phyloP scores from a whole-genome alignment of 495 filamentous ascomycete genomes.

The Extremus antarcticus region DNA sequence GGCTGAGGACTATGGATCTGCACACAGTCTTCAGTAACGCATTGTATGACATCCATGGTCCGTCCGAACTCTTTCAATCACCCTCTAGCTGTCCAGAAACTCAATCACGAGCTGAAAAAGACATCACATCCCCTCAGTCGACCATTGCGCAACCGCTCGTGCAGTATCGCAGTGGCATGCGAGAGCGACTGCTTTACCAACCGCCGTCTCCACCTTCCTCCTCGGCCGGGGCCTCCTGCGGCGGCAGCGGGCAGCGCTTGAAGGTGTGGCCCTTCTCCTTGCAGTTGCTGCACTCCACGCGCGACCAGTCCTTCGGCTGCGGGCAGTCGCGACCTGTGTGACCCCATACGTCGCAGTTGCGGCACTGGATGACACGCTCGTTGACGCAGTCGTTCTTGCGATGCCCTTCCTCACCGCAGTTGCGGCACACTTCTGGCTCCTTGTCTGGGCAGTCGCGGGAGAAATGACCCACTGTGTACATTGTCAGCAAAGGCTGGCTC shows the following conservation, averaged over 20 bases:
- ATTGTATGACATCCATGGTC: too few relatives aligned
- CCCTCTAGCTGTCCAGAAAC: too few relatives aligned
- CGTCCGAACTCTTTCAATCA: too few relatives aligned
- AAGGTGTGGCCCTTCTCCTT: constrained; percentile 61
- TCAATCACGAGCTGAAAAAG: too few relatives aligned
- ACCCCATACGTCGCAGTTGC: constrained; percentile 62
- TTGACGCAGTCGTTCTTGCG: constrained; percentile 39
- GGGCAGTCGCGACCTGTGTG: constrained; percentile 66
- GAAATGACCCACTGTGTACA: constrained; percentile 62
- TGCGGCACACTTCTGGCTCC: constrained; percentile 25
- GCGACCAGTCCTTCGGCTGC: constrained; percentile 61
- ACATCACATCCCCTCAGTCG: too few relatives aligned
- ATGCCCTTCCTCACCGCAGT: constrained; percentile 31
- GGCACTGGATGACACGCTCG: constrained; percentile 44
- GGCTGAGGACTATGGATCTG: too few relatives aligned
- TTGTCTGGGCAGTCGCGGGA: constrained; percentile 65
- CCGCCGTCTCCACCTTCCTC: constrained; percentile 23
- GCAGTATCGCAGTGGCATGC: neutral
- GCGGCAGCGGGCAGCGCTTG: constrained; percentile 46
- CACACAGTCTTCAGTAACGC: too few relatives aligned
- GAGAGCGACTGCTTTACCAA: neutral
- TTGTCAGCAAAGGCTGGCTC: too few relatives aligned
- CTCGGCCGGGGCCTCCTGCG: constrained; percentile 28
- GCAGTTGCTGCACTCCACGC: constrained; percentile 68
- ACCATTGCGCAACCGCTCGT: too few relatives aligned